Evolutionary conservation across 768 basidiomycete species (phyloP).

Genomic region (Hygrocybe punicea): DNA sequence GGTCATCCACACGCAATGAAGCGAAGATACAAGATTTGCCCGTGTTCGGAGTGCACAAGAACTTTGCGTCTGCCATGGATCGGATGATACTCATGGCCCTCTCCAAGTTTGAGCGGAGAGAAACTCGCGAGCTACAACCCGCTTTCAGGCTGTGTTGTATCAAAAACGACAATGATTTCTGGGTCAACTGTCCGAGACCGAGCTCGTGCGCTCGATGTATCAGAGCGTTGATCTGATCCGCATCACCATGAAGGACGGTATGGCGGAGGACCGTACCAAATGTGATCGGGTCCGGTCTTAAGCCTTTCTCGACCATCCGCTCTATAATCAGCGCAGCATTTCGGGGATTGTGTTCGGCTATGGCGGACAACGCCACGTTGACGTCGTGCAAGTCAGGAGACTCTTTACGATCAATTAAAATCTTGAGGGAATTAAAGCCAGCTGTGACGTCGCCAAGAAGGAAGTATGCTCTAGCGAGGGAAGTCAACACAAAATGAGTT

Average conservation of each 20-base stretch:
- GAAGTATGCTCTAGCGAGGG: slow-evolving; percentile 61
- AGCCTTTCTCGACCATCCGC: slow-evolving; percentile 47
- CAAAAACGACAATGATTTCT: slow-evolving; percentile 49
- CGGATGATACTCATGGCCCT: slow-evolving; percentile 43
- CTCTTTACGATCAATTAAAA: slow-evolving; percentile 47
- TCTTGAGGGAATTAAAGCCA: slow-evolving; percentile 47
- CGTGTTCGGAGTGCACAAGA: slow-evolving; percentile 43
- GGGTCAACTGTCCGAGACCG: slow-evolving; percentile 35
- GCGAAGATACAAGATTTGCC: slow-evolving; percentile 51
- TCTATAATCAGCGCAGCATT: slow-evolving; percentile 47
- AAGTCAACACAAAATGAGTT: slow-evolving; percentile 50
- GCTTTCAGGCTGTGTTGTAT: slow-evolving; percentile 41
- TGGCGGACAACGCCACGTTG: slow-evolving; percentile 56
- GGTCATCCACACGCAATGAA: slow-evolving; percentile 48
- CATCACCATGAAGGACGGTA: slow-evolving; percentile 47
- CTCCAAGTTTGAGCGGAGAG: slow-evolving; percentile 35
- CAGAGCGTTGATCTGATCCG: slow-evolving; percentile 43
- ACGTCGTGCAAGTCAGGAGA: slow-evolving; percentile 61
- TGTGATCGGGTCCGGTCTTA: slow-evolving; percentile 51
- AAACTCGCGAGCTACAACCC: slow-evolving; percentile 18
- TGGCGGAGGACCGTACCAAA: slow-evolving; percentile 63
- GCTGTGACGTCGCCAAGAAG: slow-evolving; percentile 47
- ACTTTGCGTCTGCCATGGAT: slow-evolving; percentile 32
- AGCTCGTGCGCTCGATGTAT: slow-evolving; percentile 38
- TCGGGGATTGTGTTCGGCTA: slow-evolving; percentile 49